These are phyloP conservation scores for Strigomonas culicis DNA, from an alignment of 208 protist genomes.

Conservation along the genomic window DNA sequence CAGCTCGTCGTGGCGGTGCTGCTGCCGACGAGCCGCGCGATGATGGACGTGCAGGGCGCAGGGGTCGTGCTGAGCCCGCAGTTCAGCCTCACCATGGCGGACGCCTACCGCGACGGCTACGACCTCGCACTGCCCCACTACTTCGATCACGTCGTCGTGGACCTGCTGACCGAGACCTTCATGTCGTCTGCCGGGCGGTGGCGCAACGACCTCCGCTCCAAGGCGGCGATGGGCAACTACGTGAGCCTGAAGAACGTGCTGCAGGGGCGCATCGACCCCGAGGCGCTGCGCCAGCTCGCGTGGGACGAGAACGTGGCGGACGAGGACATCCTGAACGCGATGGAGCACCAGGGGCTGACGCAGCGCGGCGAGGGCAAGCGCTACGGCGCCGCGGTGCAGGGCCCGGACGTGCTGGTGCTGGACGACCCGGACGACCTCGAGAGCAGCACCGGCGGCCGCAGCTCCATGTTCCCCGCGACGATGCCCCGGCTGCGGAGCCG, in stretches of 20 bases:
- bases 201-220: slow-evolving; percentile 69
- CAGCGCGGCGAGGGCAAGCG: slow-evolving; percentile 29
- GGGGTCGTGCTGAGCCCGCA: slow-evolving; percentile 50
- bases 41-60: slow-evolving; percentile 30
- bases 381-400: slow-evolving; percentile 13
- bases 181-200: slow-evolving; percentile 70
- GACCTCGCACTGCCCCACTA: slow-evolving; percentile 72
- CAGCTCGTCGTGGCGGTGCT: slow-evolving; percentile 66
- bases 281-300: slow-evolving; percentile 37
- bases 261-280: slow-evolving; percentile 38
- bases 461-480: slow-evolving; percentile 10
- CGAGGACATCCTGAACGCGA: slow-evolving; percentile 38
- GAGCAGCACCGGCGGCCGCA: slow-evolving; percentile 11
- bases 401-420: slow-evolving; percentile 8
- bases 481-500: slow-evolving; percentile 20
- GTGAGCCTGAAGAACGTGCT: slow-evolving; percentile 60
- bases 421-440: not conserved
- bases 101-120: slow-evolving; percentile 69
- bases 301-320: slow-evolving; percentile 49
- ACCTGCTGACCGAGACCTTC: slow-evolving; percentile 67
- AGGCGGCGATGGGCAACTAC: slow-evolving; percentile 76
- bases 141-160: slow-evolving; percentile 77
- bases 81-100: slow-evolving; percentile 38
- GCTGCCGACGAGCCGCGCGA: slow-evolving; percentile 26
- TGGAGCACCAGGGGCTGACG: slow-evolving; percentile 32